phyloP scores from a whole-genome alignment of 1,139 yeast species.

The Magnusiomyces tetraspermus region DNA sequence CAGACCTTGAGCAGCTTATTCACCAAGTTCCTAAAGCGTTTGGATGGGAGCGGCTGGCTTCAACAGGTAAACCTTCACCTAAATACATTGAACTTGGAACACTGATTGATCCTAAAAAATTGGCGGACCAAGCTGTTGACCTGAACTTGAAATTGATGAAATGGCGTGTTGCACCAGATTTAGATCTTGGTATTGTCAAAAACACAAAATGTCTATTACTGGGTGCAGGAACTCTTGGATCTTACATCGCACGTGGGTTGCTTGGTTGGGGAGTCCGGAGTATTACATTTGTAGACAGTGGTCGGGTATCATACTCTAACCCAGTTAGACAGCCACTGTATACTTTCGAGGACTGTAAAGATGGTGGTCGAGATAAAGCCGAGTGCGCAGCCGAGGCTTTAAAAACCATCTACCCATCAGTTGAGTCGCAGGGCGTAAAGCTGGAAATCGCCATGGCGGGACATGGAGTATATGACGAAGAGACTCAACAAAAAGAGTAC shows the following conservation, averaged over 20 bases:
- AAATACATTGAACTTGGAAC: constrained; percentile 74
- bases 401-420: constrained; percentile 67
- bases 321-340: constrained; percentile 92
- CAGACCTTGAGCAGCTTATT: constrained; percentile 5
- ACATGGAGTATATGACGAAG: constrained; percentile 58
- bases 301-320: constrained; percentile 79
- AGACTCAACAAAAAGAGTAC: constrained; percentile 42
- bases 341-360: constrained; percentile 62
- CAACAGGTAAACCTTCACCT: constrained; percentile 64
- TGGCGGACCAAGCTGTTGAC: constrained; percentile 89
- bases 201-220: constrained; percentile 56
- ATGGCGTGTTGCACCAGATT: constrained; percentile 85
- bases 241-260: constrained; percentile 75
- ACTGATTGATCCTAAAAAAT: constrained; percentile 64
- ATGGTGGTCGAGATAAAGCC: constrained; percentile 70
- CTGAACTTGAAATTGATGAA: constrained; percentile 85
- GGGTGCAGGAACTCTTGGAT: constrained; percentile 97
- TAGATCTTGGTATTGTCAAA: constrained; percentile 58
- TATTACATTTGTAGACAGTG: constrained; percentile 84
- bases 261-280: constrained; percentile 90
- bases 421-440: constrained; percentile 49
- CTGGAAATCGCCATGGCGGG: constrained; percentile 95
- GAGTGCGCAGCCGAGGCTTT: constrained; percentile 64
- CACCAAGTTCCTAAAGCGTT: constrained; percentile 34
- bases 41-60: constrained; percentile 82